A percentile compares a stretch with the other conserved stretches of the same genome.
Conservation (phyloP, 768 basidiomycete species). For the Udeniomyces megalosporus region DNA sequence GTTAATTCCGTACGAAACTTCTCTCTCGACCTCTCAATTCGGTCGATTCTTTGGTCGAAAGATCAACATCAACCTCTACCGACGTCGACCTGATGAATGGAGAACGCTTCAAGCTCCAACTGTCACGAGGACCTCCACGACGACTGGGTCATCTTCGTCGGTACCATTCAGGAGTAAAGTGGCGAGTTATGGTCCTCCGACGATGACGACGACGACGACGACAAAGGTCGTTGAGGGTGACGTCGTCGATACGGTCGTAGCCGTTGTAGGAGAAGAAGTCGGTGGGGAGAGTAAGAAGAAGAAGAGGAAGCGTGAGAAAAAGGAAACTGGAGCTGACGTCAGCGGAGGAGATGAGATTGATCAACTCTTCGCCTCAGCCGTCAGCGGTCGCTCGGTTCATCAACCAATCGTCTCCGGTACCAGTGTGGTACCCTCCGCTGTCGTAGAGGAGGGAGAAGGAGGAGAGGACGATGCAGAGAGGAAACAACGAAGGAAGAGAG, state of each 20-base stretch:
- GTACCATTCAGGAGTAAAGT: too few species aligned
- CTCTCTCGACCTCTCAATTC: slow-evolving; percentile 59
- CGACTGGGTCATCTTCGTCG: too few species aligned
- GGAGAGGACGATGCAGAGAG: too few species aligned
- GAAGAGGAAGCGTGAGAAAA: slow-evolving; percentile 32
- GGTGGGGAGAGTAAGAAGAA: slow-evolving; percentile 18
- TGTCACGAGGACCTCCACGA: neutral
- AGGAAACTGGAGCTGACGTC: neutral
- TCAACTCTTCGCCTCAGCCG: slow-evolving; percentile 48
- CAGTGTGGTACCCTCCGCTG: too few species aligned
- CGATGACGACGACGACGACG: neutral
- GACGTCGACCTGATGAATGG: slow-evolving; percentile 73
- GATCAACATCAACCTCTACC: slow-evolving; percentile 59
- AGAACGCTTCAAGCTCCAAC: slow-evolving; percentile 42
- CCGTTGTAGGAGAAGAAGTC: neutral
- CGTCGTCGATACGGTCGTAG: neutral
- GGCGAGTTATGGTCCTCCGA: too few species aligned
- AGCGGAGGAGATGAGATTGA: slow-evolving; percentile 52
- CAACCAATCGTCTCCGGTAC: too few species aligned
- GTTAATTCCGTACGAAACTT: slow-evolving; percentile 51
- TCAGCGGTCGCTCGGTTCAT: too few species aligned
- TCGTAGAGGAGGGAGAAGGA: too few species aligned
- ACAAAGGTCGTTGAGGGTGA: too few species aligned
- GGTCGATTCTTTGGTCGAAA: slow-evolving; percentile 74
- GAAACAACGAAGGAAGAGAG: too few species aligned